phyloP scores from a whole-genome alignment of 768 basidiomycete species.

The Mycena crocata region DNA sequence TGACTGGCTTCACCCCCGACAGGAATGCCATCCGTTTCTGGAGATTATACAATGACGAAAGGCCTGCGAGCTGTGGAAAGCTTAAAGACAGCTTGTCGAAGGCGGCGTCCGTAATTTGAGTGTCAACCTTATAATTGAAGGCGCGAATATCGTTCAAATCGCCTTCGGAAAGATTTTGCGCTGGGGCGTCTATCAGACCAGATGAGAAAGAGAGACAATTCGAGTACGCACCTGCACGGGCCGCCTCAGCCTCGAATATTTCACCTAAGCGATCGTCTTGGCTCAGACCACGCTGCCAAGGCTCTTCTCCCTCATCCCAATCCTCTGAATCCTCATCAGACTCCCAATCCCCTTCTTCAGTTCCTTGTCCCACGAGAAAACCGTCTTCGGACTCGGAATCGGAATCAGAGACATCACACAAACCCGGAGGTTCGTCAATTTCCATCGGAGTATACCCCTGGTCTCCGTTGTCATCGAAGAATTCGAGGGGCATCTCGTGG shows the following conservation, averaged over 20 bases:
- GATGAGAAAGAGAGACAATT: not conserved
- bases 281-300: slow-evolving; percentile 14
- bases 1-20: not conserved
- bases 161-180: slow-evolving; percentile 1
- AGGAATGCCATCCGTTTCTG: not conserved
- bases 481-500: not conserved
- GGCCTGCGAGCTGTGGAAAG: not conserved
- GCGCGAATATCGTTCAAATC: slow-evolving; percentile 17
- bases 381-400: slow-evolving; percentile 13
- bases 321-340: slow-evolving; percentile 8
- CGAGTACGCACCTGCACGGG: slow-evolving; percentile 3
- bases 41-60: not conserved
- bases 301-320: slow-evolving; percentile 20
- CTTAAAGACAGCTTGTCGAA: not conserved
- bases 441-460: not conserved
- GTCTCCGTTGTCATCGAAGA: not conserved
- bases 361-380: not conserved
- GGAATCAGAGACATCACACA: not conserved
- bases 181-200: too few relatives aligned
- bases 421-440: not conserved
- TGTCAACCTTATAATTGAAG: too few relatives aligned
- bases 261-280: slow-evolving; percentile 10
- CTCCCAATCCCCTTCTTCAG: not conserved
- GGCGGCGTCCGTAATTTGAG: not conserved
- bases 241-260: slow-evolving; percentile 14